These are phyloP conservation scores for Penicillium decumbens DNA, from an alignment of 2,329 filamentous ascomycete genomes.

Conservation along the genomic window DNA sequence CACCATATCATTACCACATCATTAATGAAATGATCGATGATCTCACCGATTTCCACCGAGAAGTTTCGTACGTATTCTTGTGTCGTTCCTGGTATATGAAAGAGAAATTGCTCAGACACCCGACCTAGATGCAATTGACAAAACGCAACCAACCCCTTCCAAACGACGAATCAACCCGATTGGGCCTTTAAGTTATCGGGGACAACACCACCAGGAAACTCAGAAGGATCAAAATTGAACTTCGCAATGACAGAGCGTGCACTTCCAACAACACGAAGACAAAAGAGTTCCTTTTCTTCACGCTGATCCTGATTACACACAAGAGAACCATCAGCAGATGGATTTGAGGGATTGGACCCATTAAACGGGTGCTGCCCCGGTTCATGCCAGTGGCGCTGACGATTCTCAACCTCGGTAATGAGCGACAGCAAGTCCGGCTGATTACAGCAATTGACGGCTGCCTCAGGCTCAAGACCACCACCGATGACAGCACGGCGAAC, in stretches of 20 bases:
- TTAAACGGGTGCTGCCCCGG: constrained; percentile 22
- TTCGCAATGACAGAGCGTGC: constrained; percentile 33
- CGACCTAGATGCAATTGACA: not conserved
- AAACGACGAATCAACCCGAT: not conserved
- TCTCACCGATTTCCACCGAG: not conserved
- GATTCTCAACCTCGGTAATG: constrained; percentile 40
- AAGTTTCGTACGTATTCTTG: not conserved
- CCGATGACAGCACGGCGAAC: constrained; percentile 37
- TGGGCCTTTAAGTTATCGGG: constrained; percentile 4
- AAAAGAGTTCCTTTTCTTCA: constrained; percentile 32
- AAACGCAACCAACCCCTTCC: not conserved
- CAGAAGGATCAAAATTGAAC: constrained; percentile 34
- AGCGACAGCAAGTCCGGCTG: constrained; percentile 37
- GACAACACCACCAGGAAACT: constrained; percentile 30
- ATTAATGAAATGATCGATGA: constrained; percentile 22
- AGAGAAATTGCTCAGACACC: not conserved
- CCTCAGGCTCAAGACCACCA: constrained; percentile 22
- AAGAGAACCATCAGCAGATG: not conserved
- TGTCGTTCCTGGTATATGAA: not conserved
- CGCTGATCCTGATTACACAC: constrained; percentile 3
- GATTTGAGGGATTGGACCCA: constrained; percentile 7
- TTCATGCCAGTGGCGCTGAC: constrained; percentile 42
- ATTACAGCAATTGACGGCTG: constrained; percentile 26
- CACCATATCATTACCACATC: constrained; percentile 6
- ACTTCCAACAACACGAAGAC: constrained; percentile 33